Evolutionary conservation across 1,284 basidiomycete species (phyloP), one percentile per base, ranked within the genome.

Genomic region (Schizophyllum commune): DNA sequence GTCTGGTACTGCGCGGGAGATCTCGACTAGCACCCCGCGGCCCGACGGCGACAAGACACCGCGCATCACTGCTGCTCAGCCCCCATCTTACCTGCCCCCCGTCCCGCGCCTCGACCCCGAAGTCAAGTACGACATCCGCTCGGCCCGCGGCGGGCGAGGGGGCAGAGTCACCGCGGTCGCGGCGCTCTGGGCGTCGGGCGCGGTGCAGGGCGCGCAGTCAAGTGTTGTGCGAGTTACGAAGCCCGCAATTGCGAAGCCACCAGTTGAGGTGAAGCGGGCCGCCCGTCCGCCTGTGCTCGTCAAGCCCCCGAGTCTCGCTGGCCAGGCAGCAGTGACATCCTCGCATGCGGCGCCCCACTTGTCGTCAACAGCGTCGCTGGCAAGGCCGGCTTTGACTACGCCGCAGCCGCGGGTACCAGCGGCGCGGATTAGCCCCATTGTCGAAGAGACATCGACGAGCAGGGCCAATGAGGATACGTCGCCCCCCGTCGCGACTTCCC

Each of bases 81-180:
- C 63, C 22, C 60, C 27, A 27, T 27, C 62, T 15, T 70, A 66
- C 52, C 63, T 74, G 19, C 67, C 75, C 6, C 67, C 68, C 0
- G 75, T 77, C 59, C 74, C 76, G 1, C 72, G 71, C 1, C 64
- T 69, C 5, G 80, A 83, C 65, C 73, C 80, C 0, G 83, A 83
- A 60, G 77, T 77, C 22, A 86, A 85, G 65, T 91, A 92, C 69
- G 85, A 92, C 67, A 72, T 89, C 20, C 83, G 86, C 5, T 91
- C 88, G 52, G 90, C 89, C 9, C 81, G 90, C 22, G 90, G 91
- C 2, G 91, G 91, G 1, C 76, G 80, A 58, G 91, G 91, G 0
- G 91, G 90, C 9, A 81, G 82, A 58, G 91, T 93, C 15, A 79
- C 89, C 1, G 79, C 88, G 5, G 88, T 91, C 1, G 83, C 88